A percentile compares a stretch with the other conserved stretches of the same genome.
These are phyloP conservation scores for Phytophthora kernoviae DNA, from an alignment of 352 stramenopile genomes.

Conservation along the genomic window DNA sequence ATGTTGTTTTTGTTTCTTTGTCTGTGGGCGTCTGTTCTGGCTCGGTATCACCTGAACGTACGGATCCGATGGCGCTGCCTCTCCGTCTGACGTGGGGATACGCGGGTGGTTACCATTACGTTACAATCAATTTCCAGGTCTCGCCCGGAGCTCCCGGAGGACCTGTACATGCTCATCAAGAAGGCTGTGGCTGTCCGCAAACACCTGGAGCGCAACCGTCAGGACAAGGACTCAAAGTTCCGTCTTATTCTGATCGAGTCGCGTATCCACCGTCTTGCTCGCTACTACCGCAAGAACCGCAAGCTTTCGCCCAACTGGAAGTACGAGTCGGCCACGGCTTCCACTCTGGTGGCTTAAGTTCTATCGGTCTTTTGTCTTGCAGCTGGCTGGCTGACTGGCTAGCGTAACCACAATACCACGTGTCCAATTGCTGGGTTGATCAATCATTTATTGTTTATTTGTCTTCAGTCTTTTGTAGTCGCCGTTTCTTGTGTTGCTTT, in stretches of 20 bases:
- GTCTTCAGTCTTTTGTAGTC: conserved; percentile 1
- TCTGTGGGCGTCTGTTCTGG: conserved; percentile 26
- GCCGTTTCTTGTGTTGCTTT: not conserved
- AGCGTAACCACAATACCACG: conserved; percentile 34
- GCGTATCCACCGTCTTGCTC: conserved; percentile 98
- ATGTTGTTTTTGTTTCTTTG: conserved; percentile 13
- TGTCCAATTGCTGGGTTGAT: conserved; percentile 48
- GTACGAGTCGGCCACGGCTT: conserved; percentile 99
- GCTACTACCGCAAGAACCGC: conserved; percentile 99
- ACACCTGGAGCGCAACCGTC: conserved; percentile 99
- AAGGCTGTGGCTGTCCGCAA: conserved; percentile 99
- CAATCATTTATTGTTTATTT: conserved; percentile 6
- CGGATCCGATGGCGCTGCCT: conserved; percentile 64
- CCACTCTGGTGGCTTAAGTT: conserved; percentile 98
- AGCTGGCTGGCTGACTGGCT: conserved; percentile 24
- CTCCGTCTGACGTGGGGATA: conserved; percentile 88
- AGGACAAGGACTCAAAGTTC: conserved; percentile 99
- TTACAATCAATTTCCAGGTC: no score
- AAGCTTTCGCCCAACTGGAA: conserved; percentile 99
- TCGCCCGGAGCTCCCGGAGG: conserved; percentile 99
- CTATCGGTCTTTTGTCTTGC: conserved; percentile 10
- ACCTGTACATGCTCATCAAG: conserved; percentile 99
- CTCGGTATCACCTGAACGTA: conserved; percentile 87
- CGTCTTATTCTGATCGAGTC: conserved; percentile 99
- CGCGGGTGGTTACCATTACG: conserved; percentile 51